A percentile compares a stretch with the other conserved stretches of the same genome.
These are phyloP conservation scores for Saturnispora silvae DNA, from an alignment of 805 yeast genomes.

Conservation along the genomic window DNA sequence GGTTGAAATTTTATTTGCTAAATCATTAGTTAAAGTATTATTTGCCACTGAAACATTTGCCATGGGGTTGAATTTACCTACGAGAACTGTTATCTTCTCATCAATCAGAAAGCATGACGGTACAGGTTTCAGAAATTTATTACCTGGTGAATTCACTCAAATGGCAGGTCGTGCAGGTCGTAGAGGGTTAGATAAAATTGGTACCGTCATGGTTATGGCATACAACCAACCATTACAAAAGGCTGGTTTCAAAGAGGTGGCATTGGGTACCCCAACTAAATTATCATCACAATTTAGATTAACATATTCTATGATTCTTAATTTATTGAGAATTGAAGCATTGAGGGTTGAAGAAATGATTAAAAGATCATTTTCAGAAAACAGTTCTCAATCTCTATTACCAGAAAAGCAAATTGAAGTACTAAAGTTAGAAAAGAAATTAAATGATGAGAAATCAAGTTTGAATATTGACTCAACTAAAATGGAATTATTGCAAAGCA, in stretches of 20 bases:
- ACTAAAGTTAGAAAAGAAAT: constrained; percentile 37
- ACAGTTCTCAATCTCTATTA: constrained; percentile 68
- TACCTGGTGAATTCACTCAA: constrained; percentile 96
- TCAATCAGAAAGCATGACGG: constrained; percentile 89
- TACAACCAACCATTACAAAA: constrained; percentile 53
- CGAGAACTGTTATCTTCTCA: constrained; percentile 89
- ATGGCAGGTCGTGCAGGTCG: constrained; percentile 99
- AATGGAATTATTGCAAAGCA: constrained; percentile 32
- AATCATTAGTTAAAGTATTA: constrained; percentile 74
- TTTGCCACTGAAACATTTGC: constrained; percentile 99
- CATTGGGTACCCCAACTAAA: constrained; percentile 84
- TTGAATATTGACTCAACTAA: constrained; percentile 31
- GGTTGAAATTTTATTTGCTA: constrained; percentile 85
- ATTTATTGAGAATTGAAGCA: constrained; percentile 85
- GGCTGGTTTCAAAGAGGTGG: constrained; percentile 61
- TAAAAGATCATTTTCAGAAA: constrained; percentile 89
- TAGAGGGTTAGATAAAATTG: constrained; percentile 87
- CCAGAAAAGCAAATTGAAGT: constrained; percentile 77
- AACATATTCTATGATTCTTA: constrained; percentile 92
- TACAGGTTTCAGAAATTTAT: constrained; percentile 60
- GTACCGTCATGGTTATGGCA: constrained; percentile 90
- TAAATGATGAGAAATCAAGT: constrained; percentile 21
- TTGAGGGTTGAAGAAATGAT: constrained; percentile 97
- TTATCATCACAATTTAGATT: constrained; percentile 85
- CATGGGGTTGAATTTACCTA: constrained; percentile 95